Percentiles rank a stretch among this genome's conserved stretches.
phyloP scores from a whole-genome alignment of 2,329 filamentous ascomycete genomes.

The Aspergillus quadrilineatus region DNA sequence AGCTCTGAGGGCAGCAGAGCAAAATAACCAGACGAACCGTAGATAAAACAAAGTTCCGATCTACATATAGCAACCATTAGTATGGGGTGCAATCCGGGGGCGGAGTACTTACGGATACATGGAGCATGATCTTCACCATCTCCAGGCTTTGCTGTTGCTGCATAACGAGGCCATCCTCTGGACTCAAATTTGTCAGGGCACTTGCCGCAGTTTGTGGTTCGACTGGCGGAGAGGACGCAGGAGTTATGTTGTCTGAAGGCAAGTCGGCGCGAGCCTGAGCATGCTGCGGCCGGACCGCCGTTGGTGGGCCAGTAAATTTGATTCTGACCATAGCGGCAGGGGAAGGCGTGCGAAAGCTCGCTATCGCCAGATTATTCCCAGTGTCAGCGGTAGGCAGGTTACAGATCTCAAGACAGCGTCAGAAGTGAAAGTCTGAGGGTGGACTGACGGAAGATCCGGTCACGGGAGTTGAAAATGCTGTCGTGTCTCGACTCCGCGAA shows the following conservation, averaged over 20 bases:
- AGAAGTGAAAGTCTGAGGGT: background rate
- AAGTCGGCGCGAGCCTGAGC: slow-evolving; percentile 10
- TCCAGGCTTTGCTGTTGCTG: slow-evolving; percentile 48
- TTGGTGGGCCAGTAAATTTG: slow-evolving; percentile 24
- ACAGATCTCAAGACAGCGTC: background rate
- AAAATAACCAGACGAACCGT: slow-evolving; percentile 24
- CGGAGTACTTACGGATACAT: slow-evolving; percentile 42
- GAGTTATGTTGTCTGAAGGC: slow-evolving; percentile 7
- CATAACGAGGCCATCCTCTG: slow-evolving; percentile 19
- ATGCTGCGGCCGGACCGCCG: slow-evolving; percentile 21
- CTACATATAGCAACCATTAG: slow-evolving; percentile 23
- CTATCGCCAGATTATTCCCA: background rate
- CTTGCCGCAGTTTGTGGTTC: slow-evolving; percentile 18
- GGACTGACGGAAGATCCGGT: slow-evolving; percentile 14
- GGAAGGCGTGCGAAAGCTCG: background rate
- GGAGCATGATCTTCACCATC: slow-evolving; percentile 49
- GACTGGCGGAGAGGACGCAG: slow-evolving; percentile 11
- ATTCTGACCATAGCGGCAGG: slow-evolving; percentile 23
- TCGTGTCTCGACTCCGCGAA: background rate
- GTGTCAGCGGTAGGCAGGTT: background rate
- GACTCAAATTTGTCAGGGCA: slow-evolving; percentile 6
- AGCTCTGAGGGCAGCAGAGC: background rate
- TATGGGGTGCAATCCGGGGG: background rate
- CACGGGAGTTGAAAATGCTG: slow-evolving; percentile 16
- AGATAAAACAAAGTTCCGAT: slow-evolving; percentile 38